Conservation (phyloP, 768 basidiomycete species). For the Suillus subluteus region DNA sequence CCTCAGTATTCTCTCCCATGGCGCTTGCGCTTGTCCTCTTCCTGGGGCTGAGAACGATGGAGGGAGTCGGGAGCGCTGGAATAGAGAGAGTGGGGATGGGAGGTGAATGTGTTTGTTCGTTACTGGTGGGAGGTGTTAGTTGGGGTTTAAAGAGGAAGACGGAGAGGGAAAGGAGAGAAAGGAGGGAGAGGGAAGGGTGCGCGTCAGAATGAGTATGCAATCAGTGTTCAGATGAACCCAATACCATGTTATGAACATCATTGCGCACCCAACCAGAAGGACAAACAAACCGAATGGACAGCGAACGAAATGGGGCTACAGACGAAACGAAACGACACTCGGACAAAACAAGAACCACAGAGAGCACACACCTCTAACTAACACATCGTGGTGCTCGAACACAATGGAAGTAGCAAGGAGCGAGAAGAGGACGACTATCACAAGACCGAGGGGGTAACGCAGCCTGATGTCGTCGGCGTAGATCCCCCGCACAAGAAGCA, state of each 20-base stretch:
- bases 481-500: neutral
- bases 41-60: neutral
- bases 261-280: neutral
- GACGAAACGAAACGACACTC: neutral
- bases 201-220: neutral
- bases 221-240: neutral
- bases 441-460: conserved; percentile 65
- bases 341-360: neutral
- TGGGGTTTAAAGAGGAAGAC: neutral
- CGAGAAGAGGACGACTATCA: conserved; percentile 58
- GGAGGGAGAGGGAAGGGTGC: neutral
- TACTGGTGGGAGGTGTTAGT: neutral
- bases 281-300: neutral
- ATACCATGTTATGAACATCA: neutral
- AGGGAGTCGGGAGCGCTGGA: neutral
- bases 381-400: conserved; percentile 66
- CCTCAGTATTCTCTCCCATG: conserved; percentile 44
- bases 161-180: no score
- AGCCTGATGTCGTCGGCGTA: conserved; percentile 44
- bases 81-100: neutral
- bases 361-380: conserved; percentile 60
- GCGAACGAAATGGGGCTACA: neutral
- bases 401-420: conserved; percentile 57
- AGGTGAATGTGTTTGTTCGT: neutral
- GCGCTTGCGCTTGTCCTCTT: neutral